Evolutionary conservation across 2,329 filamentous ascomycete species (phyloP).

Genomic region (Venturia aucupariae): DNA sequence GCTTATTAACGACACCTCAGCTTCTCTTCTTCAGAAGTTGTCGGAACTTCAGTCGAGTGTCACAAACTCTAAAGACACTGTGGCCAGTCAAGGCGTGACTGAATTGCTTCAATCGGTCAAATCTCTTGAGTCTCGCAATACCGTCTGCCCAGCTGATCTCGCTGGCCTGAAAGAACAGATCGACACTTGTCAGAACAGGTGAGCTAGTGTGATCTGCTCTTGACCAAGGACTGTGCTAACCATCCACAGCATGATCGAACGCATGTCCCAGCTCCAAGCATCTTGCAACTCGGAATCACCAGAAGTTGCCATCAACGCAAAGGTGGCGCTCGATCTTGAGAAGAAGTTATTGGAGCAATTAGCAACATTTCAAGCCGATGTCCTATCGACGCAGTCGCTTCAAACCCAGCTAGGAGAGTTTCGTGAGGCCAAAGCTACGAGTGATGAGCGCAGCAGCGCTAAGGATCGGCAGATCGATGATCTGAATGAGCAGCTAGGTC

Average conservation of each 20-base stretch:
- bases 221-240: background rate
- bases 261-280: background rate
- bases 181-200: background rate
- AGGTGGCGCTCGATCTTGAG: slow-evolving; percentile 2
- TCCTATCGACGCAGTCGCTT: background rate
- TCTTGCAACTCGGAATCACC: background rate
- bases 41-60: background rate
- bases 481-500: slow-evolving; percentile 9
- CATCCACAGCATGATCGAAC: background rate
- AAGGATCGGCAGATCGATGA: background rate
- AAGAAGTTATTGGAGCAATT: slow-evolving; percentile 8
- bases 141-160: background rate
- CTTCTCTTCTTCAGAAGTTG: background rate
- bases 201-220: background rate
- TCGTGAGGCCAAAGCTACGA: slow-evolving; percentile 2
- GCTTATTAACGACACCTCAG: background rate
- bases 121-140: background rate
- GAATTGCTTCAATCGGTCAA: background rate
- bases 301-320: background rate
- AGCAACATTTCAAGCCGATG: background rate
- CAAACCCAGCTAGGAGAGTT: background rate
- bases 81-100: background rate
- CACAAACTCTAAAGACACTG: background rate
- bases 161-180: background rate
- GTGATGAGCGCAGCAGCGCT: slow-evolving; percentile 11